Percentiles rank a stretch among this genome's conserved stretches.
These are phyloP conservation scores for Lyophyllum atratum DNA, from an alignment of 768 basidiomycete species.

Conservation along the genomic window DNA sequence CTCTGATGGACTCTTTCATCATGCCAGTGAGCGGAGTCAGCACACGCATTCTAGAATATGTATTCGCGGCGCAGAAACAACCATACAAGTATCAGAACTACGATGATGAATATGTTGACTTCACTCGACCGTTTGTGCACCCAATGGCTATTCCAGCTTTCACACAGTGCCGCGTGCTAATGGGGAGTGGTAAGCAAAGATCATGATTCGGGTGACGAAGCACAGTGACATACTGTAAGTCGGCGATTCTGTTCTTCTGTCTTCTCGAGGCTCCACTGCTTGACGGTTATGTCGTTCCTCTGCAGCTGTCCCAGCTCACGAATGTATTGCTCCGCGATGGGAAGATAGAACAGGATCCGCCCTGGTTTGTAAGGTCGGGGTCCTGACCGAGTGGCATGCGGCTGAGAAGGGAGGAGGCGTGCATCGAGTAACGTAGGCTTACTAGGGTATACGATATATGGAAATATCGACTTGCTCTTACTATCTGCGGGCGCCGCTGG, in stretches of 20 bases:
- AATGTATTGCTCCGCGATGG: constrained; percentile 25
- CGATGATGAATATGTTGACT: constrained; percentile 11
- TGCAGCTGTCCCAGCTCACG: constrained; percentile 25
- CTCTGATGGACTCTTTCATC: no score
- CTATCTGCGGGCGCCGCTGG: constrained; percentile 24
- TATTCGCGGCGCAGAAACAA: not conserved
- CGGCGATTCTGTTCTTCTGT: constrained; percentile 25
- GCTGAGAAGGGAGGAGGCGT: not conserved
- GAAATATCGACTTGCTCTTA: constrained; percentile 32
- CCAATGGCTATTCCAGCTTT: constrained; percentile 35
- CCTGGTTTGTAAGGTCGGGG: constrained; percentile 18
- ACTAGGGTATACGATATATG: constrained; percentile 27
- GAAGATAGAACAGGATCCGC: constrained; percentile 27
- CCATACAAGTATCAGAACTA: not conserved
- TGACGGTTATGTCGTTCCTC: constrained; percentile 16
- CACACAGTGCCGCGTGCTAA: constrained; percentile 36
- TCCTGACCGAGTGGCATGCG: constrained; percentile 14
- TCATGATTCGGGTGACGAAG: not conserved
- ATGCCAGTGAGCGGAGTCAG: no score
- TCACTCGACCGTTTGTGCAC: constrained; percentile 19
- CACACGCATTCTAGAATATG: not conserved
- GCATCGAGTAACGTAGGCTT: constrained; percentile 12
- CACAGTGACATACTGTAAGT: constrained; percentile 19
- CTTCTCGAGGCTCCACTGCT: constrained; percentile 28
- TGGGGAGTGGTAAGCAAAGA: not conserved